Conservation (phyloP, 441 rosid species). For the Bruguiera hainesii region DNA sequence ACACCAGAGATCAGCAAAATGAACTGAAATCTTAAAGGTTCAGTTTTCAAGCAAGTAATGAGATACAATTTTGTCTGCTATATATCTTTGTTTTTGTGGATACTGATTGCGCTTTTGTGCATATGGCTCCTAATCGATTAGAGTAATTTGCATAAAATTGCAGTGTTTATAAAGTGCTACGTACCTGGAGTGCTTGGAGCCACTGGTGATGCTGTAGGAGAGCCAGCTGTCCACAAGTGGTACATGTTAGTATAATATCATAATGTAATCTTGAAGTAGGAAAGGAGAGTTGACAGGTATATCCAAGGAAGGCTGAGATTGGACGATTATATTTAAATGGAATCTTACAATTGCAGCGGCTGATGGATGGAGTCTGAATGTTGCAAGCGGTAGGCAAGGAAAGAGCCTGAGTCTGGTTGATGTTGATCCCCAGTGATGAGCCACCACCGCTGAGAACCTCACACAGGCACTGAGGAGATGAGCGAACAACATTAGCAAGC, state of each 20-base stretch:
- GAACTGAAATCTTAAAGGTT: neutral
- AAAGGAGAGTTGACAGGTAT: neutral
- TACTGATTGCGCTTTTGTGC: neutral
- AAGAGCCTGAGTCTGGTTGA: conserved; percentile 81
- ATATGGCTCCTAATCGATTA: no score
- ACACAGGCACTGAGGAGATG: conserved; percentile 82
- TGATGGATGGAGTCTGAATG: conserved; percentile 74
- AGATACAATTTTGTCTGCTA: neutral
- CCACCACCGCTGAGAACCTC: conserved; percentile 60
- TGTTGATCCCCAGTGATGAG: conserved; percentile 59
- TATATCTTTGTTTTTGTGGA: neutral
- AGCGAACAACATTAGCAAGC: conserved; percentile 55
- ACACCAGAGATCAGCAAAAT: neutral
- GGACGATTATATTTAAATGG: neutral
- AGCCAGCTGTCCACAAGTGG: conserved; percentile 43
- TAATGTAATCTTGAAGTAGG: neutral
- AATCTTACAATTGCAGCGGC: conserved; percentile 63
- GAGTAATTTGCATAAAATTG: neutral
- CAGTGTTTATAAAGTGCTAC: conserved; percentile 2
- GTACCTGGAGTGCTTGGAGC: conserved; percentile 53
- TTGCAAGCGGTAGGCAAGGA: conserved; percentile 74
- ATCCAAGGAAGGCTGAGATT: conserved; percentile 3
- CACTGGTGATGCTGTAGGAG: conserved; percentile 63
- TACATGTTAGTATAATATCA: conserved; percentile 12
- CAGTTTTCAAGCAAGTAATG: neutral